Evolutionary conservation across 2,329 filamentous ascomycete species (phyloP), one percentile per base, ranked within the genome.

Genomic region (Hypoxylon sp.): DNA sequence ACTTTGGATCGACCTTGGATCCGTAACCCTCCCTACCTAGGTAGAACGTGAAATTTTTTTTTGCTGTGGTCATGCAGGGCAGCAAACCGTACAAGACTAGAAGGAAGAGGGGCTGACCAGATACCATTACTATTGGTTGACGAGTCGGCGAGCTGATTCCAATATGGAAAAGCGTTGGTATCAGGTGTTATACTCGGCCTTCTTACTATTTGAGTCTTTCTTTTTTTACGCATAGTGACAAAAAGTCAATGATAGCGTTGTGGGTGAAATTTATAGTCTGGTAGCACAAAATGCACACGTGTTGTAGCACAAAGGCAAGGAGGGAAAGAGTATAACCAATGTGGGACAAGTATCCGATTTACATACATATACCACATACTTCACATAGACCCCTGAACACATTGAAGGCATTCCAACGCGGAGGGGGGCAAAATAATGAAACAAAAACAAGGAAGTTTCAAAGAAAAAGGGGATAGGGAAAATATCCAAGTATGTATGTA

Each of bases 71-170:
- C 52, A 67, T 67, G 64, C 64, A 70, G 61, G 60, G 64, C 61
- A 70, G 67, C 65, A 68, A 68, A 68, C 65, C 43, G 55, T 65
- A 49, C 65, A 55, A 65, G 61, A 68, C 53, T 60, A 68, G 53
- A 62, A 50, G 28, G 52, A 61, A 56, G 43, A 56, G 60, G 67
- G 60, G 50, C 53, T 46, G 48, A 41, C 36, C 30, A 58, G 43
- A 23, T 57, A 41, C n/a, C 51, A 48, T 61, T 67, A 38, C 36
- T 41, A 67, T 69, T 69, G 67, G 67, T 43, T 58, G 46, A 38
- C 36, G 32, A 59, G 14, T 64, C 60, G 45, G 48, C 55, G 41
- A 60, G 52, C 58, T 41, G 56, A 53, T 51, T 50, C 50, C 17
- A 58, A 63, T 36, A 28, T 57, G 63, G 63, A 48, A 50, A 38